Evolutionary conservation across 2,329 filamentous ascomycete genomes (phyloP).

Genomic region (Fusarium caatingaense): DNA sequence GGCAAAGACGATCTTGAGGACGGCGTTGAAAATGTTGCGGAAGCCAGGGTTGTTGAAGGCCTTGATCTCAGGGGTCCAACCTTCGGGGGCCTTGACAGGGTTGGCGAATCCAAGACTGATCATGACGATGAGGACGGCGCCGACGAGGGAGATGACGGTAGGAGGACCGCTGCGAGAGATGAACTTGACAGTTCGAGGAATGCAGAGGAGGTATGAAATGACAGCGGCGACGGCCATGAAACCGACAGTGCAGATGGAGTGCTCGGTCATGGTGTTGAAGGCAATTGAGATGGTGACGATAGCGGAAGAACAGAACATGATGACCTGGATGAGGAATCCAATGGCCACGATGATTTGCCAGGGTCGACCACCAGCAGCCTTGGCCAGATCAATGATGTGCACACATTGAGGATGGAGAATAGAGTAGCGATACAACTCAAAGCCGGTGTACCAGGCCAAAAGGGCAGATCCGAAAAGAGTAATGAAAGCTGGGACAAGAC

Average conservation of each 20-base stretch:
- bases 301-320: conserved; percentile 25
- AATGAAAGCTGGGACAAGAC: conserved; percentile 53
- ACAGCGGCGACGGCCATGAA: conserved; percentile 19
- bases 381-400: conserved; percentile 75
- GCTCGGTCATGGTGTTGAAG: conserved; percentile 22
- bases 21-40: conserved; percentile 21
- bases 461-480: background rate
- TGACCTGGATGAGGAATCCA: conserved; percentile 17
- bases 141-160: conserved; percentile 10
- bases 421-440: background rate
- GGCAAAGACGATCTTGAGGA: conserved; percentile 35
- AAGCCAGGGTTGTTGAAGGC: conserved; percentile 21
- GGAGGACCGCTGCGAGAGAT: conserved; percentile 22
- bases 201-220: conserved; percentile 9
- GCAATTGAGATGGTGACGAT: conserved; percentile 25
- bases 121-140: conserved; percentile 20
- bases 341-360: conserved; percentile 17
- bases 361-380: conserved; percentile 56
- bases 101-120: conserved; percentile 22
- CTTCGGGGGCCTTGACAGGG: background rate
- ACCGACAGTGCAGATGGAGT: conserved; percentile 18
- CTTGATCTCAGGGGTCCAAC: conserved; percentile 25
- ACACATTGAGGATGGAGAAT: conserved; percentile 69
- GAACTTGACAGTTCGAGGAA: conserved; percentile 27
- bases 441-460: background rate